Conservation (phyloP, 2,329 filamentous ascomycete genomes). For the Xylariaceae sp. region DNA sequence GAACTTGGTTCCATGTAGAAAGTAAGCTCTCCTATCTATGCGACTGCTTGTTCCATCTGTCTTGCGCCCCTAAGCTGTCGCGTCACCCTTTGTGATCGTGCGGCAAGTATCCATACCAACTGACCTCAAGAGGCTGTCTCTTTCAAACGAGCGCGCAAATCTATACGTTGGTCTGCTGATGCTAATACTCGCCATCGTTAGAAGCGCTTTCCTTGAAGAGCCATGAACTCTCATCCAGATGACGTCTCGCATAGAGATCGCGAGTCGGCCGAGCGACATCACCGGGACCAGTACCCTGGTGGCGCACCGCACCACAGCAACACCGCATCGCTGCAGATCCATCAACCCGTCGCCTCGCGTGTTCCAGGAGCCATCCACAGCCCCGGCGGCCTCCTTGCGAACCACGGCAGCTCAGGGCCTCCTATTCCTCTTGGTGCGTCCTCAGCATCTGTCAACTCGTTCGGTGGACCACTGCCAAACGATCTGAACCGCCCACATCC, state of each 20-base stretch:
- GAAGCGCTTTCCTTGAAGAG: conserved; percentile 15
- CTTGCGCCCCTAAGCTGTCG: too few relatives aligned
- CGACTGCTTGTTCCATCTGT: conserved; percentile 1
- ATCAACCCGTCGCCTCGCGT: conserved; percentile 87
- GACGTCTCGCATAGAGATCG: conserved; percentile 56
- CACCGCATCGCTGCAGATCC: conserved; percentile 81
- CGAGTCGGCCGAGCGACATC: conserved; percentile 59
- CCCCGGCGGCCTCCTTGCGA: conserved; percentile 80
- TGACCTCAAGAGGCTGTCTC: too few relatives aligned
- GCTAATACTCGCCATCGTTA: conserved; percentile 10
- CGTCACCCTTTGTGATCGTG: too few relatives aligned
- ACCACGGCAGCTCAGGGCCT: conserved; percentile 58
- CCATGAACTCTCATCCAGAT: conserved; percentile 35
- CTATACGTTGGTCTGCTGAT: not conserved
- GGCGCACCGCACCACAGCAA: conserved; percentile 77
- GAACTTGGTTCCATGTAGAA: conserved; percentile 21
- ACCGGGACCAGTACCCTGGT: conserved; percentile 58
- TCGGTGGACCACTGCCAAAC: conserved; percentile 50
- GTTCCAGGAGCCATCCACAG: conserved; percentile 81
- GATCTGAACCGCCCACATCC: conserved; percentile 49
- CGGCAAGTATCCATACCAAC: too few relatives aligned
- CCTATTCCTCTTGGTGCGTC: conserved; percentile 49
- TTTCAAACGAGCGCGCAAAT: not conserved
- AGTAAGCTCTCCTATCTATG: conserved; percentile 4
- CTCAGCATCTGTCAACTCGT: conserved; percentile 45